A percentile compares a stretch with the other conserved stretches of the same genome.
Evolutionary conservation across 1,139 yeast genomes (phyloP).

Genomic region (Suhomyces yuchorum): DNA sequence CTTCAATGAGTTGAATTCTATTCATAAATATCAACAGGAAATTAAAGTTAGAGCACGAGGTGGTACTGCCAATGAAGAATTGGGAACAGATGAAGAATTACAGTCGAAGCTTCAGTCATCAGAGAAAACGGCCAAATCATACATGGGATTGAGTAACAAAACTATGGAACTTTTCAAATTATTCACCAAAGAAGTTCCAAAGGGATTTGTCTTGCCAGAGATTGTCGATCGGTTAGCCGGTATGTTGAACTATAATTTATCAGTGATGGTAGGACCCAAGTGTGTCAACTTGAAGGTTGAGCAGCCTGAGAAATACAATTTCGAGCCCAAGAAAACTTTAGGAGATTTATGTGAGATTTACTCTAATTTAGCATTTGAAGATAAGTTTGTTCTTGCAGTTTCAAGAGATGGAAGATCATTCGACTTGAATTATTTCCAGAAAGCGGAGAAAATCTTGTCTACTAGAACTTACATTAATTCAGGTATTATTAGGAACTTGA

Average conservation of each 20-base stretch:
- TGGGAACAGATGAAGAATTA: conserved; percentile 64
- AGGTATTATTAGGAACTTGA: conserved; percentile 54
- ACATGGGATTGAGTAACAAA: conserved; percentile 81
- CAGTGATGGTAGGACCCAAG: conserved; percentile 91
- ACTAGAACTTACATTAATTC: conserved; percentile 55
- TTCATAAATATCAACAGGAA: conserved; percentile 73
- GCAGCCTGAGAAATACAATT: conserved; percentile 80
- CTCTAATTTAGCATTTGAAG: conserved; percentile 65
- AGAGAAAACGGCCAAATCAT: conserved; percentile 78
- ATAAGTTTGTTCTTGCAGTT: conserved; percentile 73
- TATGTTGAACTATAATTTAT: conserved; percentile 90
- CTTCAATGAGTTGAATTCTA: conserved; percentile 71
- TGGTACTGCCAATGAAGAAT: conserved; percentile 41
- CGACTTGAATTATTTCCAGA: conserved; percentile 59
- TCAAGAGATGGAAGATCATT: conserved; percentile 92
- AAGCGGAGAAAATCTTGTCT: conserved; percentile 68
- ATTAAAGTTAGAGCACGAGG: conserved; percentile 45
- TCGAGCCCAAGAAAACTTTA: conserved; percentile 76
- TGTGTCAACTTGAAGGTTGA: conserved; percentile 85
- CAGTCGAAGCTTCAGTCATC: conserved; percentile 56
- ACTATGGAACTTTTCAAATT: conserved; percentile 77
- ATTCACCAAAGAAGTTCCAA: conserved; percentile 85
- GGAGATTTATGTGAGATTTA: conserved; percentile 73
- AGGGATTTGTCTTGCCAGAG: conserved; percentile 84
- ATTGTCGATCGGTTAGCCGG: conserved; percentile 93